Evolutionary conservation across 1,284 basidiomycete species (phyloP).

Genomic region (Earliella scabrosa): DNA sequence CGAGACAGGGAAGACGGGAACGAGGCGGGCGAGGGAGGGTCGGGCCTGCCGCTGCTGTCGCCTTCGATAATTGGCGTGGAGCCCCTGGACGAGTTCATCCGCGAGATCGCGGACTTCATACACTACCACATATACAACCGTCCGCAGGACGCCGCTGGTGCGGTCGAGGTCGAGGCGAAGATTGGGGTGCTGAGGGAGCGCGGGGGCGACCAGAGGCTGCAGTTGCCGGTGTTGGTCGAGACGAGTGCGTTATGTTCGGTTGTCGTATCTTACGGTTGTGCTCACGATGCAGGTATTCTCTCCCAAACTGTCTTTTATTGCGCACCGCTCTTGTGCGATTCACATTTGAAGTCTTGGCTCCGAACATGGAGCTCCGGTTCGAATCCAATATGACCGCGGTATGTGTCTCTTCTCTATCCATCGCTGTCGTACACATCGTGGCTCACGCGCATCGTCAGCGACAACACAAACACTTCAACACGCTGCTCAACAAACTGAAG

Average conservation of each 20-base stretch:
- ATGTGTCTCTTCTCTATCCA: slow-evolving; percentile 36
- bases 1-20: background rate
- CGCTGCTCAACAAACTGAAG: slow-evolving; percentile 80
- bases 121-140: slow-evolving; percentile 67
- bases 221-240: slow-evolving; percentile 82
- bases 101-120: slow-evolving; percentile 90
- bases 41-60: slow-evolving; percentile 67
- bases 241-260: slow-evolving; percentile 67
- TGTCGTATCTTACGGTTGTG: slow-evolving; percentile 5
- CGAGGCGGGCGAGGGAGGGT: slow-evolving; percentile 12
- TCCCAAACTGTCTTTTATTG: background rate
- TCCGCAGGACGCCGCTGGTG: slow-evolving; percentile 45
- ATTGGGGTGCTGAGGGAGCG: slow-evolving; percentile 81
- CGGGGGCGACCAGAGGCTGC: slow-evolving; percentile 57
- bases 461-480: slow-evolving; percentile 89
- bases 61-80: slow-evolving; percentile 92
- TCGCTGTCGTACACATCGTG: slow-evolving; percentile 17
- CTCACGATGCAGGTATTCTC: background rate
- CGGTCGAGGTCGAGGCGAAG: slow-evolving; percentile 91
- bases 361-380: slow-evolving; percentile 72
- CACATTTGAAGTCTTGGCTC: slow-evolving; percentile 46
- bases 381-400: slow-evolving; percentile 92
- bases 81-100: slow-evolving; percentile 93
- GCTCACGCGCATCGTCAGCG: slow-evolving; percentile 48
- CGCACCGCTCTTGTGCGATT: background rate